A percentile compares a stretch with the other conserved stretches of the same genome.
Evolutionary conservation across 169 alveolate species (phyloP).

Genomic region (Perkinsus chesapeaki): DNA sequence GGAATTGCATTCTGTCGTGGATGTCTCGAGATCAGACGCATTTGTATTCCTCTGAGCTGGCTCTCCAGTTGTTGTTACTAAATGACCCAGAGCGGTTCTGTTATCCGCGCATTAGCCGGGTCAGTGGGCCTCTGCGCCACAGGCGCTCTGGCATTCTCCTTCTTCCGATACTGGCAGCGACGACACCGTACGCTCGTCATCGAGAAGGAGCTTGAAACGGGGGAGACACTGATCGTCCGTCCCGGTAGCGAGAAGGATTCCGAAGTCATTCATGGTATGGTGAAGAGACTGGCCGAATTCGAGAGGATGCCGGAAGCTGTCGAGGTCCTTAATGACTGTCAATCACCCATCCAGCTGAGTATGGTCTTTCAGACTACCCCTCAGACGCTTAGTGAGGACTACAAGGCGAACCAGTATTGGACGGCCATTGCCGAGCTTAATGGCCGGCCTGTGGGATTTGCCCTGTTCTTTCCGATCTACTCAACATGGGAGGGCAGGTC

Average conservation of each 20-base stretch:
- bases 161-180: not conserved
- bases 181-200: not conserved
- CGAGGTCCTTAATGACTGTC: not conserved
- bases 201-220: not conserved
- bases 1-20: too few species aligned
- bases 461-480: not conserved
- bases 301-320: not conserved
- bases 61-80: too few species aligned
- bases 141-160: not conserved
- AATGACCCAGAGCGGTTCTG: not conserved
- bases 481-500: not conserved
- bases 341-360: not conserved
- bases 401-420: not conserved
- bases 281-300: not conserved
- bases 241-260: not conserved
- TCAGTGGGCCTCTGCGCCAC: not conserved
- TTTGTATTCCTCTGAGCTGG: too few species aligned
- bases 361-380: not conserved
- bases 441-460: not conserved
- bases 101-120: not conserved
- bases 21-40: too few species aligned
- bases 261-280: not conserved
- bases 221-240: not conserved
- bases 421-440: not conserved
- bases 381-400: not conserved